Evolutionary conservation across 2,329 filamentous ascomycete species (phyloP).

Genomic region (Epichloe baconii): DNA sequence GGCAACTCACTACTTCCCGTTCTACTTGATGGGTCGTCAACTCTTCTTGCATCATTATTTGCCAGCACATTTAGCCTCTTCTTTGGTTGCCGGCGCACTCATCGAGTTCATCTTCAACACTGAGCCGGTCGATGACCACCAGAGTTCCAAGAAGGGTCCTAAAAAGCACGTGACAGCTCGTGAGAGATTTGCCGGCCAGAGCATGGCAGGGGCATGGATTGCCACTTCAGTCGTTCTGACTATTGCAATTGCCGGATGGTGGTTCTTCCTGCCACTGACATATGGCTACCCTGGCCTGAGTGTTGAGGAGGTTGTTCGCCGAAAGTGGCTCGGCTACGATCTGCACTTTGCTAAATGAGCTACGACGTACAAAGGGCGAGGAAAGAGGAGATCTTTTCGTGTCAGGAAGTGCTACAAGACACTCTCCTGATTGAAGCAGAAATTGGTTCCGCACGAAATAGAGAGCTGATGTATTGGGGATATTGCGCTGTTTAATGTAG

Average conservation of each 20-base stretch:
- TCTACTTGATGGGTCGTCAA: constrained; percentile 96
- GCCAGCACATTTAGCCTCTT: constrained; percentile 82
- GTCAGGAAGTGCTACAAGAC: no score
- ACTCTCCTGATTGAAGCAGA: no score
- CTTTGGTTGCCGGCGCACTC: constrained; percentile 78
- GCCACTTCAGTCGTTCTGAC: constrained; percentile 58
- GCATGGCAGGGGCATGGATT: constrained; percentile 65
- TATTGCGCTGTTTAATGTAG: not conserved
- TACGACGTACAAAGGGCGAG: not conserved
- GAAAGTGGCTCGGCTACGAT: constrained; percentile 96
- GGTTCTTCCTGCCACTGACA: constrained; percentile 87
- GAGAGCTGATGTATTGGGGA: not conserved
- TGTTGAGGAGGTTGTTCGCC: constrained; percentile 62
- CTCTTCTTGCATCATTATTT: constrained; percentile 97
- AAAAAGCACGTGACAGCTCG: constrained; percentile 62
- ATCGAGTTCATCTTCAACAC: constrained; percentile 94
- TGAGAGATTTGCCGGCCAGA: constrained; percentile 70
- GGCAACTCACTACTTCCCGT: constrained; percentile 94
- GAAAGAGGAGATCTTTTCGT: not conserved
- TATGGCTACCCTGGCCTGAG: constrained; percentile 86
- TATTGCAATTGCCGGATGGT: constrained; percentile 63
- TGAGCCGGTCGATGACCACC: constrained; percentile 47
- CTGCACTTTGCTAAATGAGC: constrained; percentile 93
- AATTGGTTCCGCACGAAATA: no score
- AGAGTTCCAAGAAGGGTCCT: constrained; percentile 24